Percentiles rank a stretch among this genome's conserved stretches.
Evolutionary conservation across 148 eudicot species (phyloP).

Genomic region (Spergularia bocconei): DNA sequence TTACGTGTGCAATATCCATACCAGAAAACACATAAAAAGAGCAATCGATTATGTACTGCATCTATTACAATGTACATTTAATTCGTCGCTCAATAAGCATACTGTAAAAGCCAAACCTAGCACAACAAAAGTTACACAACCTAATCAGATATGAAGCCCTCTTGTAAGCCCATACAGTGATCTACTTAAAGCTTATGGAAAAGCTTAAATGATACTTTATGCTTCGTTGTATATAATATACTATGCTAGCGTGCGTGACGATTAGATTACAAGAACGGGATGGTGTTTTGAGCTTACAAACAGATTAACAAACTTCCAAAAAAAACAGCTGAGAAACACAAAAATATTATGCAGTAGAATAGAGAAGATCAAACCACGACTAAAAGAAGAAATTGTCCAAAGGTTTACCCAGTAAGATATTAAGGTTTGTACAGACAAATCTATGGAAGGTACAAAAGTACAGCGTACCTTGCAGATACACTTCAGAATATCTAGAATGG

Average conservation of each 20-base stretch:
- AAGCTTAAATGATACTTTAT: no score
- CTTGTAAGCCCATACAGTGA: no score
- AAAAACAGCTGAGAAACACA: no score
- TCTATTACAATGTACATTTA: not conserved
- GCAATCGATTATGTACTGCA: not conserved
- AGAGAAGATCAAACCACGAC: not conserved
- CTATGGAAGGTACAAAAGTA: not conserved
- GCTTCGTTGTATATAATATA: no score
- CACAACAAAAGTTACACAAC: no score
- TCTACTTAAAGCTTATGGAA: no score
- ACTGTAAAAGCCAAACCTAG: no score
- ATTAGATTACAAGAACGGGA: no score
- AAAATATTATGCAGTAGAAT: not conserved
- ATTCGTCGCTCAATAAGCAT: not conserved
- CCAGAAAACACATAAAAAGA: not conserved
- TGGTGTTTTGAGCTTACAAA: no score
- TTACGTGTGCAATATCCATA: not conserved
- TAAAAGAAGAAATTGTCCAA: not conserved
- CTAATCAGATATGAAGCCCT: no score
- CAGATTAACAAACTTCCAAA: no score
- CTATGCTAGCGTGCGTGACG: no score
- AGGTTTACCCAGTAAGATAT: not conserved
- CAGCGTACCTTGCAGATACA: constrained; percentile 92
- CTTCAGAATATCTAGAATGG: constrained; percentile 73
- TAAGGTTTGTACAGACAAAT: not conserved